Base-by-base conservation (phyloP, 2,329 filamentous ascomycete species). In the Aspergillus candidus region DNA sequence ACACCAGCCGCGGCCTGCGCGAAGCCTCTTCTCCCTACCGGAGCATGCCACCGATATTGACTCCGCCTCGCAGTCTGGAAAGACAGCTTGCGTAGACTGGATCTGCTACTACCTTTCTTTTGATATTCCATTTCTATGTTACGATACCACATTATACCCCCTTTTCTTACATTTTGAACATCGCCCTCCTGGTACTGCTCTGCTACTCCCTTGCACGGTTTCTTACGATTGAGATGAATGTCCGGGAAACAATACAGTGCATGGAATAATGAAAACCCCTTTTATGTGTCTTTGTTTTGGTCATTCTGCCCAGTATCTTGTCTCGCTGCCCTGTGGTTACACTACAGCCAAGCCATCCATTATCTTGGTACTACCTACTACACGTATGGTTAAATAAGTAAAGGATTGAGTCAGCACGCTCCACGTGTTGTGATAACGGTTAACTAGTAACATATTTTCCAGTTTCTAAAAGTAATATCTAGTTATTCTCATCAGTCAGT, bases 31-130 rank as follows among this genome's bases (percentile, higher is more conserved):
- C 55, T 7, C 51, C 59, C 11, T 63, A 61, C 49, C 51, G 52
- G 11, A 43, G 45, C 14, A 53, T 59, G 44, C 54, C 48, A 6
- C 54, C 58, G 4, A 50, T 64, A n/a, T 52, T 66, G 38, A 55
- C 57, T 5, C 60, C 56, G 17, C 53, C 65, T 5, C 48, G 65
- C n/a, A 63, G 62, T 49, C 46, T 68, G 38, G 66, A 68, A 48
- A 59, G 64, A 39, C 66, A 65, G 40, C 56, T 68, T 41, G 67
- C 65, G 11, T 68, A 54, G 61, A 27, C 46, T 22, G 48, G 34
- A 35, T 27, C 32, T 17, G 5, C 13, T 32, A 18, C 14, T 17
- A 29, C 13, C 39, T 41, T 31, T 17, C 11, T 17, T 17, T 13
- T 31, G 35, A 32, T 15, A 14, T 15, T 22, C 18, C 30, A 13